These are phyloP conservation scores for Yamadazyma ubonensis DNA, from an alignment of 805 yeast genomes.

Conservation along the genomic window DNA sequence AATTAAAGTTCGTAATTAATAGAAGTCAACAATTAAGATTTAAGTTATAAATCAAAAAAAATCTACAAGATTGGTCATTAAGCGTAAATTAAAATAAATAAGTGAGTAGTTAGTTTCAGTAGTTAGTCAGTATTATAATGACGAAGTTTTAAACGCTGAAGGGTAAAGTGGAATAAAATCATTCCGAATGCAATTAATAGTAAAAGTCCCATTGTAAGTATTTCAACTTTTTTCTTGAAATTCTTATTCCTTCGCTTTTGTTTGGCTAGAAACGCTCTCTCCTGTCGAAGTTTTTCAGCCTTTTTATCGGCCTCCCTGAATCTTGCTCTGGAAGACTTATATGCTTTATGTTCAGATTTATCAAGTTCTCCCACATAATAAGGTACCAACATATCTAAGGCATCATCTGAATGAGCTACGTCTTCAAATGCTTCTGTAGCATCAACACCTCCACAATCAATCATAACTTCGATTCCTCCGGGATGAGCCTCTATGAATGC, in stretches of 20 bases:
- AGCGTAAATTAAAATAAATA: slow-evolving; percentile 2
- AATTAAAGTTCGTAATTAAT: not conserved
- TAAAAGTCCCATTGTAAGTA: slow-evolving; percentile 12
- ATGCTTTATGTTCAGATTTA: slow-evolving; percentile 17
- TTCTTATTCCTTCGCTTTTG: slow-evolving; percentile 10
- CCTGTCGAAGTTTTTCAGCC: slow-evolving; percentile 5
- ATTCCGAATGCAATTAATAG: slow-evolving; percentile 13
- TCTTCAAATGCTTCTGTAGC: slow-evolving; percentile 67
- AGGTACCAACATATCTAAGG: slow-evolving; percentile 30
- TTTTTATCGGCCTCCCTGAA: slow-evolving; percentile 15
- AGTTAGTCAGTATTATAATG: not conserved
- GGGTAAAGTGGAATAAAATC: slow-evolving; percentile 10
- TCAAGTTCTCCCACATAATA: slow-evolving; percentile 29
- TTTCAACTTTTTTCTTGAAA: slow-evolving; percentile 9
- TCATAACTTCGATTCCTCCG: slow-evolving; percentile 67
- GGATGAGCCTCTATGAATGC: slow-evolving; percentile 78
- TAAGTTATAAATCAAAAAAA: no score
- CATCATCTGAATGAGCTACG: slow-evolving; percentile 38
- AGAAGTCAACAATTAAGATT: no score
- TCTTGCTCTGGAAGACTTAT: slow-evolving; percentile 13
- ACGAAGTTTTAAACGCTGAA: slow-evolving; percentile 12
- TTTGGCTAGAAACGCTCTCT: slow-evolving; percentile 8
- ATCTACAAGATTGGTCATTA: not conserved
- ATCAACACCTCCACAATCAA: slow-evolving; percentile 77
- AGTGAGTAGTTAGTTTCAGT: not conserved